Evolutionary conservation across 768 basidiomycete species (phyloP).

Genomic region (Agrocybe pediades): DNA sequence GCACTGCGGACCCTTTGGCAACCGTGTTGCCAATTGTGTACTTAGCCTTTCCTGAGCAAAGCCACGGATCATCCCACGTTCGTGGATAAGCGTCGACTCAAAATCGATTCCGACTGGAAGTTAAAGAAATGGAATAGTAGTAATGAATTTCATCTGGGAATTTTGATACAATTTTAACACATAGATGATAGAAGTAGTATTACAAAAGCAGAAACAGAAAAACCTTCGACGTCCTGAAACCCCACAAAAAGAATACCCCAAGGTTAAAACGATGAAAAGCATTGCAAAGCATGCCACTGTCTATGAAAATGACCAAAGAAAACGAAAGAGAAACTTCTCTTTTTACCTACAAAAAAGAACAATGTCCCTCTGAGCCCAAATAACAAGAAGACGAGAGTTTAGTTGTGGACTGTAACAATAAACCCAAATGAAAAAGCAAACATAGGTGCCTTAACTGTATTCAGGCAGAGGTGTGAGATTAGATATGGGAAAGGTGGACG

Average conservation of each 20-base stretch:
- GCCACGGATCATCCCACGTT: not conserved
- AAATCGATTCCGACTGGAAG: too few relatives aligned
- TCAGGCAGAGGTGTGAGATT: conserved; percentile 42
- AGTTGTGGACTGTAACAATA: conserved; percentile 23
- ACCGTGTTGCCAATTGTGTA: not conserved
- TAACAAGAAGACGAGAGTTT: conserved; percentile 20
- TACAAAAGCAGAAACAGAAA: conserved; percentile 16
- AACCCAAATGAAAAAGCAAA: conserved; percentile 25
- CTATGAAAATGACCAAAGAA: conserved; percentile 8
- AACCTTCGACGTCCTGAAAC: not conserved
- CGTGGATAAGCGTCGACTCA: not conserved
- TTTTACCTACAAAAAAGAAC: conserved; percentile 11
- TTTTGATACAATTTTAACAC: not conserved
- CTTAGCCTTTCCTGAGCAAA: not conserved
- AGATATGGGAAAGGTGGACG: conserved; percentile 22
- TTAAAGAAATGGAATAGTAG: conserved; percentile 7
- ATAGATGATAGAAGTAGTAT: conserved; percentile 5
- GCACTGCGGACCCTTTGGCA: not conserved
- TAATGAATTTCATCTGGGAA: conserved; percentile 11
- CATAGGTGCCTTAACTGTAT: conserved; percentile 34
- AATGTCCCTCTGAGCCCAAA: conserved; percentile 22
- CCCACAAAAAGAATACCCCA: conserved; percentile 6
- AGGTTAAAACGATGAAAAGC: not conserved
- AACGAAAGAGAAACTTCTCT: conserved; percentile 13
- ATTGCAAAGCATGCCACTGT: not conserved